phyloP scores from a whole-genome alignment of 192 early-diverging fungal species.

The Backusella tuberculispora region DNA sequence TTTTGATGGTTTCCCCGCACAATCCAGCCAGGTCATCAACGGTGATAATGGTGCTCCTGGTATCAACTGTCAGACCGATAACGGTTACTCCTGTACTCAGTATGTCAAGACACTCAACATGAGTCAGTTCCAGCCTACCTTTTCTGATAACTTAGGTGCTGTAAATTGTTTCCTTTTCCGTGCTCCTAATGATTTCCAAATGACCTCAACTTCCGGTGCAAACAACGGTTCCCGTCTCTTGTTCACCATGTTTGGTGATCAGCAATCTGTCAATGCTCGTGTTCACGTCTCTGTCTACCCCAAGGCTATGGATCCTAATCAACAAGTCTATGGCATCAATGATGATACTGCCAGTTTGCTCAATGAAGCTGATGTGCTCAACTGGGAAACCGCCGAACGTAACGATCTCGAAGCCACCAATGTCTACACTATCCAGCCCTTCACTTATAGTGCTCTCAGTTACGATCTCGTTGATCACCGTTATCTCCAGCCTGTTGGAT shows the following conservation, averaged over 20 bases:
- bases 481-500: slow-evolving; percentile 37
- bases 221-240: slow-evolving; percentile 41
- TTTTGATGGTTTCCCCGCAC: slow-evolving; percentile 34
- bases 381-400: slow-evolving; percentile 40
- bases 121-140: slow-evolving; percentile 29
- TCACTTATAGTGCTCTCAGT: slow-evolving; percentile 33
- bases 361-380: slow-evolving; percentile 14
- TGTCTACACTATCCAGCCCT: slow-evolving; percentile 33
- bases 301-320: slow-evolving; percentile 42
- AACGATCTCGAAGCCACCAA: slow-evolving; percentile 37
- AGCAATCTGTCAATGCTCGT: slow-evolving; percentile 27
- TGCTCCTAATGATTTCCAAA: slow-evolving; percentile 30
- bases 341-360: slow-evolving; percentile 20
- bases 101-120: slow-evolving; percentile 33
- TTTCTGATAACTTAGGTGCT: slow-evolving; percentile 33
- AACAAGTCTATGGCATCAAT: slow-evolving; percentile 23
- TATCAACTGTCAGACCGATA: slow-evolving; percentile 35
- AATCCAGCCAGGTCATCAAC: background rate
- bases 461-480: slow-evolving; percentile 37
- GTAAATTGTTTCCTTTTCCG: slow-evolving; percentile 40
- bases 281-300: slow-evolving; percentile 39
- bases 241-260: slow-evolving; percentile 38
- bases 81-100: slow-evolving; percentile 28
- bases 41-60: slow-evolving; percentile 26
- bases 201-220: slow-evolving; percentile 34